Conservation (phyloP, 1,284 basidiomycete species). For the Tylopilus sp. region DNA sequence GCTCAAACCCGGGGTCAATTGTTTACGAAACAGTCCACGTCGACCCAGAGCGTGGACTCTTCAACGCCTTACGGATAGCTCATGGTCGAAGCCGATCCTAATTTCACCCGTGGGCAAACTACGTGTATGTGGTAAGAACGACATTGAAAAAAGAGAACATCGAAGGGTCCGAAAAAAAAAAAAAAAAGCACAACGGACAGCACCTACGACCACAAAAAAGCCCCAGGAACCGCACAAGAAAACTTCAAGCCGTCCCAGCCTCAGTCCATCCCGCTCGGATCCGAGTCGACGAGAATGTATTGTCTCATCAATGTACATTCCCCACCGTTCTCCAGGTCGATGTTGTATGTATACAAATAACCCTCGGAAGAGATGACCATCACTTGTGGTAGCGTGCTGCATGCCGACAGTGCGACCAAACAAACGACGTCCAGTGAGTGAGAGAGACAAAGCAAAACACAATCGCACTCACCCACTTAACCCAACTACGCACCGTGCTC, state of each 20-base stretch:
- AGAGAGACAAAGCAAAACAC: neutral
- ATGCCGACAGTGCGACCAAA: neutral
- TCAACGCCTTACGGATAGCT: too few species aligned
- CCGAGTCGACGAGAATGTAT: conserved; percentile 57
- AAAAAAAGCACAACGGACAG: neutral
- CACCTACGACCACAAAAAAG: neutral
- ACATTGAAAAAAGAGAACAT: neutral
- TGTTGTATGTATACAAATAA: conserved; percentile 92
- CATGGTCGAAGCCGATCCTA: neutral
- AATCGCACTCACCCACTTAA: conserved; percentile 67
- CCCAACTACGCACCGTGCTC: conserved; percentile 80
- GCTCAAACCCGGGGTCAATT: neutral
- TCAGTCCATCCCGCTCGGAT: conserved; percentile 31
- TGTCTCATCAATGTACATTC: conserved; percentile 95
- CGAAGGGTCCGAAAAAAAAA: neutral
- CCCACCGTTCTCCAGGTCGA: conserved; percentile 94
- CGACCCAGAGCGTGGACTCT: too few species aligned
- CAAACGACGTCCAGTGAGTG: neutral
- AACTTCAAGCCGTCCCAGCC: neutral
- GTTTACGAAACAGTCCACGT: too few species aligned
- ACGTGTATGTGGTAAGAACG: conserved; percentile 4
- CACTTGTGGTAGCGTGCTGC: conserved; percentile 88
- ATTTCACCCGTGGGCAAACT: neutral
- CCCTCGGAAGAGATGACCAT: conserved; percentile 97
- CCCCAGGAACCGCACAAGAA: neutral